These are phyloP conservation scores for Suhomyces chickasaworum DNA, from an alignment of 1,139 yeast species.

Conservation along the genomic window DNA sequence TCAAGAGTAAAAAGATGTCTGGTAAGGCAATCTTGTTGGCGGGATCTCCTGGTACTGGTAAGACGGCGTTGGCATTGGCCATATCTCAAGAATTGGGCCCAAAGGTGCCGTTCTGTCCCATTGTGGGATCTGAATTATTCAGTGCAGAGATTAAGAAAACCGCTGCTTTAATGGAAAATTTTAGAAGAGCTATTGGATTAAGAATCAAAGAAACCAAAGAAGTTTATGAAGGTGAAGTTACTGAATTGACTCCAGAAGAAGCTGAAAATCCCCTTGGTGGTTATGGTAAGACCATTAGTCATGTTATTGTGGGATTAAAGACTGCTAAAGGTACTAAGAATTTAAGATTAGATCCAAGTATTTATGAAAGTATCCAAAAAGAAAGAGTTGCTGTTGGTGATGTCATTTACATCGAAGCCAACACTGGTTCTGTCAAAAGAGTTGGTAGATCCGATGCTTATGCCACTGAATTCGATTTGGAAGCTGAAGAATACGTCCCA, in stretches of 20 bases:
- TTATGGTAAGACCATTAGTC: constrained; percentile 93
- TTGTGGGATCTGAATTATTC: constrained; percentile 92
- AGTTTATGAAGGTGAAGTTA: constrained; percentile 97
- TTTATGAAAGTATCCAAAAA: constrained; percentile 93
- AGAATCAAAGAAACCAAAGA: constrained; percentile 97
- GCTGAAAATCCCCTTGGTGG: constrained; percentile 97
- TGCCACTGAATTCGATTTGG: constrained; percentile 96
- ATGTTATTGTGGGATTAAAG: constrained; percentile 91
- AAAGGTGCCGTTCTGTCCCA: constrained; percentile 96
- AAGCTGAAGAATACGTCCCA: constrained; percentile 98
- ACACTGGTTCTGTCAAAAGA: constrained; percentile 95
- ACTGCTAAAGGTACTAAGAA: constrained; percentile 96
- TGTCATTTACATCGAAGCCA: constrained; percentile 94
- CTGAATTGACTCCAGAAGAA: constrained; percentile 95
- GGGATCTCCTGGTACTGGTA: constrained; percentile 98
- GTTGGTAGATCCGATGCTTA: constrained; percentile 98
- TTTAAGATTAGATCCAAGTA: constrained; percentile 89
- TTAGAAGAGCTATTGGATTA: constrained; percentile 93
- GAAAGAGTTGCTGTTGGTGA: constrained; percentile 95
- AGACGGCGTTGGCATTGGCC: constrained; percentile 94
- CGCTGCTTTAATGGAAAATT: constrained; percentile 95
- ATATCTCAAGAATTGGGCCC: constrained; percentile 97
- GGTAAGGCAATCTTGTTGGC: constrained; percentile 96
- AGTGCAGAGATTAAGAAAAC: constrained; percentile 99
- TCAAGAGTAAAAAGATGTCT: constrained; percentile 89